Evolutionary conservation across 352 stramenopile species (phyloP).

Genomic region (Globisporangium polare): DNA sequence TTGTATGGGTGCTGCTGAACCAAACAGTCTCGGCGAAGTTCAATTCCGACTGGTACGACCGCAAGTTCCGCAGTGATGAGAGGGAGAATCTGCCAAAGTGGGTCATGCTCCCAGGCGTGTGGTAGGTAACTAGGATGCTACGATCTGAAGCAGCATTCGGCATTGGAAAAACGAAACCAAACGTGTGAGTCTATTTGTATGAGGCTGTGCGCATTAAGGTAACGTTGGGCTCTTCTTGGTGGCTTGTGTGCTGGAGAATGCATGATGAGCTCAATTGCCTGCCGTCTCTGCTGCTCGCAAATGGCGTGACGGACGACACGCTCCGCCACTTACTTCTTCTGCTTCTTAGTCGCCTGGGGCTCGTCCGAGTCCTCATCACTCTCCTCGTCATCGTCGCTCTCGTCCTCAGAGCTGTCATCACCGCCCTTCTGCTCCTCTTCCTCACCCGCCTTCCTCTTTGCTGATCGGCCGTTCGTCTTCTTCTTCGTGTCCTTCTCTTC

Average conservation of each 20-base stretch:
- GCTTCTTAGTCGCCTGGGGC: conserved; percentile 18
- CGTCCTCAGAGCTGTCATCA: conserved; percentile 10
- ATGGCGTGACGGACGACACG: no score
- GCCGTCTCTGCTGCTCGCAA: no score
- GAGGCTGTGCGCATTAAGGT: no score
- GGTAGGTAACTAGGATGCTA: conserved; percentile 13
- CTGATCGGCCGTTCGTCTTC: conserved; percentile 16
- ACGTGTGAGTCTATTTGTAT: conserved; percentile 1
- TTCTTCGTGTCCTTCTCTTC: conserved; percentile 23
- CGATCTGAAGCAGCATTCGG: conserved; percentile 11
- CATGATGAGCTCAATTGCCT: no score
- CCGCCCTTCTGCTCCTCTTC: conserved; percentile 26
- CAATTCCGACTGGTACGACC: conserved; percentile 48
- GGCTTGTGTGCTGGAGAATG: no score
- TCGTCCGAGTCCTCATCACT: conserved; percentile 9
- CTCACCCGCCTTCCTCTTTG: conserved; percentile 18
- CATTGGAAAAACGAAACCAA: conserved; percentile 22
- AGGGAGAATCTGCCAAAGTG: conserved; percentile 28
- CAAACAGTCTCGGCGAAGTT: conserved; percentile 52
- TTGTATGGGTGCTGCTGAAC: conserved; percentile 59
- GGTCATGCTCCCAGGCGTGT: conserved; percentile 29
- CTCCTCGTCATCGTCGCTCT: conserved; percentile 20
- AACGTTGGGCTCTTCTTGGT: no score
- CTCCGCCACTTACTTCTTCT: conserved; percentile 14
- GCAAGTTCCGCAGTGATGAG: conserved; percentile 47